A percentile compares a stretch with the other conserved stretches of the same genome.
Conservation (phyloP, 192 early-diverging fungal genomes). For the Coemansia sp. region DNA sequence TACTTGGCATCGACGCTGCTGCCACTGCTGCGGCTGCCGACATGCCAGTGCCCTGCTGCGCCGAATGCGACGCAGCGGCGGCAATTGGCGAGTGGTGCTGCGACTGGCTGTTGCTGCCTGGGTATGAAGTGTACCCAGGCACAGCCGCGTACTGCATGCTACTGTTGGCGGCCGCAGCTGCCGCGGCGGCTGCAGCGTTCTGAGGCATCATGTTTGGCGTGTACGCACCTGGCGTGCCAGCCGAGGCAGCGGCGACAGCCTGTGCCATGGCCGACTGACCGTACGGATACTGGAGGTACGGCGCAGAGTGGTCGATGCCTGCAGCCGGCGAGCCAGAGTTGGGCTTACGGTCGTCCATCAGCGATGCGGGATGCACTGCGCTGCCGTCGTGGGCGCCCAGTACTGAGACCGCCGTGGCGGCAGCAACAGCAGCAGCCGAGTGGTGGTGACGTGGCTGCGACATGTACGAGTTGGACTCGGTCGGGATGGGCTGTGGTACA, state of each 20-base stretch:
- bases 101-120: slow-evolving; percentile 49
- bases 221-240: slow-evolving; percentile 25
- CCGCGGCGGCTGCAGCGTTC: slow-evolving; percentile 15
- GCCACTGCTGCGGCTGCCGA: slow-evolving; percentile 32
- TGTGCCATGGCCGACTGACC: slow-evolving; percentile 44
- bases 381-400: slow-evolving; percentile 17
- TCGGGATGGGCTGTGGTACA: slow-evolving; percentile 40
- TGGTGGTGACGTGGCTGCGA: slow-evolving; percentile 48
- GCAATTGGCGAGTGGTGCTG: slow-evolving; percentile 54
- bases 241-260: slow-evolving; percentile 34
- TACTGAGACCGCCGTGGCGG: slow-evolving; percentile 18
- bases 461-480: slow-evolving; percentile 54
- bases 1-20: slow-evolving; percentile 34
- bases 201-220: slow-evolving; percentile 23
- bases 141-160: slow-evolving; percentile 33
- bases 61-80: slow-evolving; percentile 25
- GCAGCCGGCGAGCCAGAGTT: slow-evolving; percentile 15
- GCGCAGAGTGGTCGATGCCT: slow-evolving; percentile 16
- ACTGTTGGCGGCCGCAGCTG: slow-evolving; percentile 16
- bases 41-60: slow-evolving; percentile 26
- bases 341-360: slow-evolving; percentile 41
- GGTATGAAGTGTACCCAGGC: slow-evolving; percentile 45
- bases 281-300: slow-evolving; percentile 40
- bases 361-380: slow-evolving; percentile 4
- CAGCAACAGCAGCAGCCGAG: slow-evolving; percentile 20